Conservation (phyloP, 2,329 filamentous ascomycete species). For the Laburnicola sp. region DNA sequence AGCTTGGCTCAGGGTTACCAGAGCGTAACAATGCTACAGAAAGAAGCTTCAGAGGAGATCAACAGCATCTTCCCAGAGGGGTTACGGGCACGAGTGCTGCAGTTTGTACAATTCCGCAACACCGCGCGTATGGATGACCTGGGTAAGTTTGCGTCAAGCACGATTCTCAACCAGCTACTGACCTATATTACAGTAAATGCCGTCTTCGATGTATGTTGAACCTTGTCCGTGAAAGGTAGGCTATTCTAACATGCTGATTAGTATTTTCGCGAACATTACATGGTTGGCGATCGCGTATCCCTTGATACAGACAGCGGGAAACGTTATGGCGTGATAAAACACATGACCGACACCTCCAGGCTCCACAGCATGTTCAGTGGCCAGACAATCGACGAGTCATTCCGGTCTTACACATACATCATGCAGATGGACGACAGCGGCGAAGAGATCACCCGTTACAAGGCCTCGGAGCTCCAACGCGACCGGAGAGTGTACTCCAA, state of each 20-base stretch:
- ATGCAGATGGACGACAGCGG: constrained; percentile 38
- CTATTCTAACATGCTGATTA: constrained; percentile 18
- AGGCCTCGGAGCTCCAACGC: constrained; percentile 68
- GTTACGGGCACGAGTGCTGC: constrained; percentile 85
- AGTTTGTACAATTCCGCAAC: constrained; percentile 88
- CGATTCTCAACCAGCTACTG: constrained; percentile 40
- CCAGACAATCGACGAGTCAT: constrained; percentile 32
- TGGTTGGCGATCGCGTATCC: constrained; percentile 37
- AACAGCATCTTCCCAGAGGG: constrained; percentile 90
- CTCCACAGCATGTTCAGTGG: constrained; percentile 33
- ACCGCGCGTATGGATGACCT: constrained; percentile 80
- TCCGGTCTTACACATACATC: constrained; percentile 38
- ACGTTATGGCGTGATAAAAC: constrained; percentile 34
- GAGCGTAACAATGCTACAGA: constrained; percentile 45
- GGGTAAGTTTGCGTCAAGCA: constrained; percentile 50
- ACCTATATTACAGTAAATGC: constrained; percentile 32
- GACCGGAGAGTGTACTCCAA: constrained; percentile 95
- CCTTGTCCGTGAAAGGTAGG: not conserved
- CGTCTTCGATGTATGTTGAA: constrained; percentile 34
- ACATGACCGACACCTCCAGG: constrained; percentile 37
- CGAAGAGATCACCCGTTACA: constrained; percentile 53
- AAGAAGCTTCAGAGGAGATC: constrained; percentile 77
- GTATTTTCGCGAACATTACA: constrained; percentile 43
- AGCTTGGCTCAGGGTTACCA: constrained; percentile 27
- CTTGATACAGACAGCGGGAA: constrained; percentile 36